Base-by-base conservation (phyloP, 306 rosid genomes). In the Carpinus fangiana region DNA sequence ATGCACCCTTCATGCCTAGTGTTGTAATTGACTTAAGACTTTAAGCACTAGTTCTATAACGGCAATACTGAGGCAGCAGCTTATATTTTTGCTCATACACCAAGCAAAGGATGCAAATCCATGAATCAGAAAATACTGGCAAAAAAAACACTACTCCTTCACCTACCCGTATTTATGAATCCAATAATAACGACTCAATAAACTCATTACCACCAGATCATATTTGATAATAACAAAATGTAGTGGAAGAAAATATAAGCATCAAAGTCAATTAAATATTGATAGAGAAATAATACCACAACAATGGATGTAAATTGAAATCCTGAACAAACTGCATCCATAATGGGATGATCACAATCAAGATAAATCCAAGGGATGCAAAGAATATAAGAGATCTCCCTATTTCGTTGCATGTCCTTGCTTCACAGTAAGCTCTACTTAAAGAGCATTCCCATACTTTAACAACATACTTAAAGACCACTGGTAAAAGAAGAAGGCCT, bases 271-370 rank as follows among this genome's bases (percentile, higher is more conserved):
- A 74, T 79, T 36, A 46, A 70, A 62, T 75, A 75, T 70, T 59
- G 73, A 69, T 41, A 57, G 26, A 51, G 26, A 72, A 60, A 76
- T 28, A 66, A 82, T 92, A 95, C 98, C 98, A 93, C 75, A 87
- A 67, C 56, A 89, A 80, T 1, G 97, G 99, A 87, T 95, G 99
- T 80, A 77, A 70, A 12, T 82, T 85, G 86, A 95, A 95, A 78
- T 91, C 87, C 41, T 82, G 91, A 76, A 91, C 98, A 41, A 91
- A 91, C 86, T 75, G 90, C 93, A 95, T 93, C 99, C 99, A 93
- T 17, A 87, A 79, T 55, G 99, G 96, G 57, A 78, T 76, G 28
- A 91, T 64, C 86, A 86, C 86, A 73, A 83, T 82, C 92, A 90
- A 82, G 86, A 87, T 84, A 73, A 90, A 78, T 84, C 88, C 93